Evolutionary conservation across 2,329 filamentous ascomycete genomes (phyloP).

Genomic region (Raffaelea ambrosiae): DNA sequence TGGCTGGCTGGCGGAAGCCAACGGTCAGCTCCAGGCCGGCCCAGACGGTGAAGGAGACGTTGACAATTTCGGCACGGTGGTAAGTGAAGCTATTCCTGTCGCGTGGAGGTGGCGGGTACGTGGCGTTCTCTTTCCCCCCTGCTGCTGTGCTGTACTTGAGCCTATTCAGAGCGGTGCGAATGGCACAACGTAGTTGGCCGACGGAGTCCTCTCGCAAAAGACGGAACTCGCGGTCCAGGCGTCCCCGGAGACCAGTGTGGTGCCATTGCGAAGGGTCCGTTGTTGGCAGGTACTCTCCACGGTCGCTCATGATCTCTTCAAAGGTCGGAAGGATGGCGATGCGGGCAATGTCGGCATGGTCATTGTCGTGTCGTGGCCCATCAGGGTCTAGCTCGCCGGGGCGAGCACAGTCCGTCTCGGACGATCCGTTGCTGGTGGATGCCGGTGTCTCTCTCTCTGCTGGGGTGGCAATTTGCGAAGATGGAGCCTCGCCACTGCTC

Average conservation of each 20-base stretch:
- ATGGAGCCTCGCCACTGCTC: too few relatives aligned
- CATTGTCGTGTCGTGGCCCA: constrained; percentile 34
- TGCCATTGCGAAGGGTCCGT: constrained; percentile 30
- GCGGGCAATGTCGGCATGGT: constrained; percentile 29
- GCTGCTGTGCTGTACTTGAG: too few relatives aligned
- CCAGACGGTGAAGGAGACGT: not conserved
- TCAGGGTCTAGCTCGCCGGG: too few relatives aligned
- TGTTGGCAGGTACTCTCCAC: constrained; percentile 29
- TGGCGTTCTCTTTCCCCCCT: too few relatives aligned
- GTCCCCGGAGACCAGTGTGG: constrained; percentile 32
- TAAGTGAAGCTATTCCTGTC: too few relatives aligned
- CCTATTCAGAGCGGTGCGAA: constrained; percentile 28
- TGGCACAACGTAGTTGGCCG: constrained; percentile 23
- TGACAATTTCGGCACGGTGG: too few relatives aligned
- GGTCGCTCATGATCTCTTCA: constrained; percentile 26
- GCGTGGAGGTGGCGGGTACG: too few relatives aligned
- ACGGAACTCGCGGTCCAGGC: constrained; percentile 47
- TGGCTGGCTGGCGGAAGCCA: not conserved
- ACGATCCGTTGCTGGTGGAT: too few relatives aligned
- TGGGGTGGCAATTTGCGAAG: too few relatives aligned
- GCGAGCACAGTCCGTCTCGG: too few relatives aligned
- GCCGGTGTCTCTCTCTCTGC: too few relatives aligned
- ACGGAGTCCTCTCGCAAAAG: constrained; percentile 19
- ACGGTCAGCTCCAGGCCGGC: not conserved
- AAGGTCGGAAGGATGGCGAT: constrained; percentile 36